phyloP scores from a whole-genome alignment of 1,284 basidiomycete genomes.

The Sphagnurus paluster region DNA sequence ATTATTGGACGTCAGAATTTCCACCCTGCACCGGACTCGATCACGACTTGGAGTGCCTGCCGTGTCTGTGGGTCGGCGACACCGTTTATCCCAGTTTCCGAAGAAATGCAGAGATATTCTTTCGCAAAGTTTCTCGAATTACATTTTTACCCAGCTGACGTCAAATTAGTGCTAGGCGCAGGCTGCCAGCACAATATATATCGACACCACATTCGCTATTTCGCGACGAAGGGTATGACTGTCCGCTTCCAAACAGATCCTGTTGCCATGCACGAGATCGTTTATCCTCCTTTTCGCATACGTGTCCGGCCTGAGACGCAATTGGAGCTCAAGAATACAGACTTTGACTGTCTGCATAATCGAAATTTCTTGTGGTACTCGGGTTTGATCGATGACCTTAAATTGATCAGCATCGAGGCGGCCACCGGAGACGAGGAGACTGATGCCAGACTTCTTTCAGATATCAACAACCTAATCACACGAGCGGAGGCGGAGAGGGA shows the following conservation, averaged over 20 bases:
- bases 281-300: constrained; percentile 88
- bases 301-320: constrained; percentile 85
- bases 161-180: constrained; percentile 78
- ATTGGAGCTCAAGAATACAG: constrained; percentile 86
- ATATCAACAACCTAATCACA: constrained; percentile 68
- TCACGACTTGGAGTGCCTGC: constrained; percentile 94
- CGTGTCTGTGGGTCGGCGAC: constrained; percentile 80
- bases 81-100: constrained; percentile 87
- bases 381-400: constrained; percentile 71
- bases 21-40: constrained; percentile 63
- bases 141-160: constrained; percentile 87
- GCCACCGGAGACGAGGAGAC: constrained; percentile 72
- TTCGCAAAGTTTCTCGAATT: constrained; percentile 93
- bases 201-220: constrained; percentile 91
- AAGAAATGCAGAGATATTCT: constrained; percentile 93
- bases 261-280: constrained; percentile 82
- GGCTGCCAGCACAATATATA: constrained; percentile 95
- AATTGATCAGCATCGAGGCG: constrained; percentile 74
- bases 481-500: constrained; percentile 75
- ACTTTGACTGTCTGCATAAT: constrained; percentile 78
- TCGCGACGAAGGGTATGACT: constrained; percentile 82
- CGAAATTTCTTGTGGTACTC: constrained; percentile 76
- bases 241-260: constrained; percentile 90
- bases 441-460: constrained; percentile 57
- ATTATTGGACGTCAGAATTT: constrained; percentile 57